phyloP scores from a whole-genome alignment of 208 protist species.

The Trichomonas tenax region DNA sequence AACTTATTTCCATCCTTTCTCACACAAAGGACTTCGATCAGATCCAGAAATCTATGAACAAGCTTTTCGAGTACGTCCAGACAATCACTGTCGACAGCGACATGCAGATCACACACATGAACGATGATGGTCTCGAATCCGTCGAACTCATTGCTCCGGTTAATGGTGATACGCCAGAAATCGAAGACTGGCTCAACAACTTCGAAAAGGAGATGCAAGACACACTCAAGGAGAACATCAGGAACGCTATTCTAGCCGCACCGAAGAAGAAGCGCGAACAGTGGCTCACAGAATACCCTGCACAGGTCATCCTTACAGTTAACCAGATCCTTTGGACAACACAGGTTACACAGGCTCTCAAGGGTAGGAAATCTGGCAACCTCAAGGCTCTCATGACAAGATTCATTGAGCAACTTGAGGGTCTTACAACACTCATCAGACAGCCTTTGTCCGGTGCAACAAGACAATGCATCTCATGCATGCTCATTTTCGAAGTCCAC shows the following conservation, averaged over 20 bases:
- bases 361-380: not conserved
- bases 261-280: constrained; percentile 51
- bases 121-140: constrained; percentile 37
- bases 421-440: not conserved
- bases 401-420: constrained; percentile 35
- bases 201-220: constrained; percentile 55
- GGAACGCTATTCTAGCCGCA: not conserved
- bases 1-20: constrained; percentile 88
- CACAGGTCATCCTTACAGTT: constrained; percentile 68
- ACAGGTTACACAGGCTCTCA: constrained; percentile 66
- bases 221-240: constrained; percentile 19
- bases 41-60: constrained; percentile 84
- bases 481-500: constrained; percentile 58
- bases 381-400: constrained; percentile 24
- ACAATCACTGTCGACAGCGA: constrained; percentile 51
- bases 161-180: constrained; percentile 48
- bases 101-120: constrained; percentile 53
- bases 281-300: constrained; percentile 71
- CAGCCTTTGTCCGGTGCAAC: not conserved
- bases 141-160: constrained; percentile 28
- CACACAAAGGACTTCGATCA: constrained; percentile 78
- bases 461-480: constrained; percentile 15
- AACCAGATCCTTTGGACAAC: constrained; percentile 74
- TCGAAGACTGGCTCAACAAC: constrained; percentile 86
- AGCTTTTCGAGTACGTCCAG: constrained; percentile 83